phyloP scores from a whole-genome alignment of 164 flowering plant genomes.

The Magnolia kwangsiensis region DNA sequence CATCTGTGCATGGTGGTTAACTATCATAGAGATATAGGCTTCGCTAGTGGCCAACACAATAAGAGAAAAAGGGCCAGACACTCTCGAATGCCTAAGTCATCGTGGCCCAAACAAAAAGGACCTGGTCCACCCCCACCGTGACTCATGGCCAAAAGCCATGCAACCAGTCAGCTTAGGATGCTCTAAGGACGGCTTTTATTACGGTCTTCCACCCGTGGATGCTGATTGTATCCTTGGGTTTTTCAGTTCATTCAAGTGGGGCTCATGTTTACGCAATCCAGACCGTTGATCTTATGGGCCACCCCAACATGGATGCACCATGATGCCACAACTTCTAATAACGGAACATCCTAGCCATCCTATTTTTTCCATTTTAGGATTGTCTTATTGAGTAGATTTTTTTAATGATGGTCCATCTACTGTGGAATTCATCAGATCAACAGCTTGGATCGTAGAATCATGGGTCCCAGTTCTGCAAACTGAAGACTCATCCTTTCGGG shows the following conservation, averaged over 20 bases:
- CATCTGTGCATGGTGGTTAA: not conserved
- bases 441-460: too few relatives aligned
- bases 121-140: not conserved
- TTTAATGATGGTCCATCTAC: too few relatives aligned
- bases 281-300: not conserved
- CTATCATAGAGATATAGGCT: not conserved
- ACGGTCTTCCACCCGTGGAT: not conserved
- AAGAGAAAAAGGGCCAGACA: not conserved
- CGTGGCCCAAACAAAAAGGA: not conserved
- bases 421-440: too few relatives aligned
- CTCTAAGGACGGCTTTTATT: not conserved
- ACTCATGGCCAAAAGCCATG: not conserved
- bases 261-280: not conserved
- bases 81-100: not conserved
- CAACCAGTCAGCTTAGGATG: not conserved
- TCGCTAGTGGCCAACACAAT: not conserved
- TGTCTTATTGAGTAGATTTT: too few relatives aligned
- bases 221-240: not conserved
- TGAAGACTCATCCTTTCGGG: not conserved
- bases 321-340: not conserved
- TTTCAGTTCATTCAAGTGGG: not conserved
- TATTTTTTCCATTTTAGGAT: too few relatives aligned
- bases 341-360: not conserved
- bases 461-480: too few relatives aligned
- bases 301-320: not conserved